phyloP scores from a whole-genome alignment of 192 early-diverging fungal species.

The Backusella morwellensis region DNA sequence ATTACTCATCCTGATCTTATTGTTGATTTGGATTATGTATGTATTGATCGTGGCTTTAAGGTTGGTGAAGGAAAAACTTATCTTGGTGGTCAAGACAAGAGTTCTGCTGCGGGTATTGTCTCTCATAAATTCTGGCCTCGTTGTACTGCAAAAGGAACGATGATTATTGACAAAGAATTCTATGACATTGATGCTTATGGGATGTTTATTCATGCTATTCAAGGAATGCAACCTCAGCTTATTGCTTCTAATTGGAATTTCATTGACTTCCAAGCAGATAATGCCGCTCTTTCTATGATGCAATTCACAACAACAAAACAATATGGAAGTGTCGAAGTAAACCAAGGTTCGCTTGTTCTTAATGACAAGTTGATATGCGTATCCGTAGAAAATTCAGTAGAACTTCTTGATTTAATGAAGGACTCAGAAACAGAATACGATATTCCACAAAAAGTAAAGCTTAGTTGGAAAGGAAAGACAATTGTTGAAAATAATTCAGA shows the following conservation, averaged over 20 bases:
- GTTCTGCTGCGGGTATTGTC: constrained; percentile 53
- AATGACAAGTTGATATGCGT: constrained; percentile 69
- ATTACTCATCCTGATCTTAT: constrained; percentile 61
- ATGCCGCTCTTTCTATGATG: constrained; percentile 62
- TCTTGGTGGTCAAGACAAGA: constrained; percentile 58
- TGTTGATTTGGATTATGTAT: constrained; percentile 57
- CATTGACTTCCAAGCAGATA: constrained; percentile 70
- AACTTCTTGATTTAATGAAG: constrained; percentile 56
- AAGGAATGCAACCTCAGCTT: constrained; percentile 81
- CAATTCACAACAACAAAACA: constrained; percentile 79
- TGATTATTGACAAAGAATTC: constrained; percentile 66
- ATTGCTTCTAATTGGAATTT: constrained; percentile 85
- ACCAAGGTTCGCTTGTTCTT: constrained; percentile 73
- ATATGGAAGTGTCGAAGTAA: constrained; percentile 62
- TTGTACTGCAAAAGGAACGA: constrained; percentile 64
- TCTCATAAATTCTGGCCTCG: constrained; percentile 84
- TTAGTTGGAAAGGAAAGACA: constrained; percentile 77
- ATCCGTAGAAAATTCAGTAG: constrained; percentile 70
- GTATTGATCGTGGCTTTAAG: constrained; percentile 70
- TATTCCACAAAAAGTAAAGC: constrained; percentile 68
- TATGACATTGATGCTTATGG: constrained; percentile 66
- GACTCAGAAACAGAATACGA: constrained; percentile 84
- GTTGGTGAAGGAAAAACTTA: constrained; percentile 78
- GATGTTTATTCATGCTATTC: constrained; percentile 82
- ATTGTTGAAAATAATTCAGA: constrained; percentile 57